A percentile compares a stretch with the other conserved stretches of the same genome.
These are phyloP conservation scores for Lichtheimia ornata DNA, from an alignment of 371 early-diverging fungal species.

Conservation along the genomic window DNA sequence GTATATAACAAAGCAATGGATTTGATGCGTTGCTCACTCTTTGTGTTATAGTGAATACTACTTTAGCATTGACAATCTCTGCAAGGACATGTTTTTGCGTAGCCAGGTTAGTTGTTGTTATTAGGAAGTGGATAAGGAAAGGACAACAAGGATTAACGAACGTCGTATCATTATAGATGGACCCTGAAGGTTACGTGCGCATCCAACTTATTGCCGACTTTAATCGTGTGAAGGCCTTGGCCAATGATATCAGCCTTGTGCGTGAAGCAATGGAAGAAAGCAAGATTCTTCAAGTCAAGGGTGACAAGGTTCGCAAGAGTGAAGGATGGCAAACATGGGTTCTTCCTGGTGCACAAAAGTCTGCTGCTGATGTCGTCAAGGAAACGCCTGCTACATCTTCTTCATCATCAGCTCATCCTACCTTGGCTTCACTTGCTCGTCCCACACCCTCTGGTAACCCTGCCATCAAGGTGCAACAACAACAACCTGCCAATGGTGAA, in stretches of 20 bases:
- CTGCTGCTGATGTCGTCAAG: constrained; percentile 29
- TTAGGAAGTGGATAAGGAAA: too few relatives aligned
- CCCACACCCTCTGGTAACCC: constrained; percentile 21
- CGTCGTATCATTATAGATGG: constrained; percentile 62
- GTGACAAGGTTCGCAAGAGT: constrained; percentile 60
- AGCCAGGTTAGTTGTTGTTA: constrained; percentile 44
- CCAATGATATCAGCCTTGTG: constrained; percentile 64
- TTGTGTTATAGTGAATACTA: constrained; percentile 73
- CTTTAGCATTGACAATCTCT: constrained; percentile 93
- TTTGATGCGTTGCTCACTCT: not conserved
- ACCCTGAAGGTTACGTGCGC: constrained; percentile 76
- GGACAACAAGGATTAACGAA: too few relatives aligned
- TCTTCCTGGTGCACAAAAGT: constrained; percentile 30
- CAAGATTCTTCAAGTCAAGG: constrained; percentile 55
- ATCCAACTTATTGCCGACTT: constrained; percentile 78
- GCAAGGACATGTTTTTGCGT: constrained; percentile 92
- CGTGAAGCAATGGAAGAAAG: constrained; percentile 61
- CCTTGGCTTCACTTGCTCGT: constrained; percentile 46
- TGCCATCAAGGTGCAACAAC: constrained; percentile 18
- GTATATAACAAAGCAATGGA: constrained; percentile 3
- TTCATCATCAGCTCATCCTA: constrained; percentile 24
- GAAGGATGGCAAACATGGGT: constrained; percentile 84
- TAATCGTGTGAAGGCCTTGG: constrained; percentile 81
- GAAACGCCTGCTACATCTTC: constrained; percentile 15
- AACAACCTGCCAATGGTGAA: constrained; percentile 15